Percentiles rank a stretch among this genome's conserved stretches.
Evolutionary conservation across 1,139 yeast genomes (phyloP).

Genomic region (Kodamaea sp.): DNA sequence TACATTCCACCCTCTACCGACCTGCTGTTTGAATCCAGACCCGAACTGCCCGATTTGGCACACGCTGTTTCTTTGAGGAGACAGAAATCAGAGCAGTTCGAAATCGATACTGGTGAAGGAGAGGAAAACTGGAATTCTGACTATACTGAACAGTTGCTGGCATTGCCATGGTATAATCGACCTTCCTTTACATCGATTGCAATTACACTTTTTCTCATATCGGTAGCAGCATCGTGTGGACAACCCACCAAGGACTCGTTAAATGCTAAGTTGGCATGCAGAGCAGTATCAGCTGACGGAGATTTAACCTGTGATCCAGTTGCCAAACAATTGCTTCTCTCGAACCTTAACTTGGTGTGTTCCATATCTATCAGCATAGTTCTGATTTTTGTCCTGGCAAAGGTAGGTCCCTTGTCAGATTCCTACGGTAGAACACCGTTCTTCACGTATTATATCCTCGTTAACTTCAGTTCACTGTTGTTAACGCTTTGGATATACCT

Average conservation of each 20-base stretch:
- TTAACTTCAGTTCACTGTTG: constrained; percentile 3
- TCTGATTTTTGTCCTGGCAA: constrained; percentile 11
- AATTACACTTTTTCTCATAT: constrained; percentile 6
- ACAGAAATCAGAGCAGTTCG: constrained; percentile 6
- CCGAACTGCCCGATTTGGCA: not conserved
- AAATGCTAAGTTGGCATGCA: constrained; percentile 37
- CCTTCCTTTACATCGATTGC: constrained; percentile 5
- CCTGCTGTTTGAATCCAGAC: no score
- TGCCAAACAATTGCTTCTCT: constrained; percentile 6
- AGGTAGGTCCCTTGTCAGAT: constrained; percentile 12
- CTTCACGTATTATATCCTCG: constrained; percentile 5
- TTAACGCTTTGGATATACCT: constrained; percentile 6
- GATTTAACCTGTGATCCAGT: constrained; percentile 7
- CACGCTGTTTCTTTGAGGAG: no score
- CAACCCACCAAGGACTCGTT: constrained; percentile 9
- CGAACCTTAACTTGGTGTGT: constrained; percentile 7
- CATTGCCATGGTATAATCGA: constrained; percentile 4
- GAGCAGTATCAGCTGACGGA: constrained; percentile 17
- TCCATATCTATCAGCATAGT: constrained; percentile 7
- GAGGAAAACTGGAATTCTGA: not conserved
- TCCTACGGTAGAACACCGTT: constrained; percentile 12
- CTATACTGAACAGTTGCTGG: not conserved
- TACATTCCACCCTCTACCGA: no score
- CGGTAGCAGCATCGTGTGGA: constrained; percentile 10
- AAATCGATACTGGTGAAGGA: constrained; percentile 1